Conservation (phyloP, 768 basidiomycete genomes). For the Panus rudis region DNA sequence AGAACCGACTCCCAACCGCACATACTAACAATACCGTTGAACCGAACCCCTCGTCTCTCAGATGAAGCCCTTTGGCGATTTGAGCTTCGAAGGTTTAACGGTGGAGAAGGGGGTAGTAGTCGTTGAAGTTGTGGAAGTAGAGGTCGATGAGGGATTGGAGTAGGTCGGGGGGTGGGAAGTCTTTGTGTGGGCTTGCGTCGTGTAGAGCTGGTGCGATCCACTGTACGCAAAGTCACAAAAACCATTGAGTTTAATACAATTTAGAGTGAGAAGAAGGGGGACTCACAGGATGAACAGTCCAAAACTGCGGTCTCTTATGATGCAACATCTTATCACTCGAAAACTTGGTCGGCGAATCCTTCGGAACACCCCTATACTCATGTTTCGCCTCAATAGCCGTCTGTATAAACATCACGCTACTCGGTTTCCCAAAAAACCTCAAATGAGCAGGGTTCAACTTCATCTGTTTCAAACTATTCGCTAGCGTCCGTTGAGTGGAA, state of each 20-base stretch:
- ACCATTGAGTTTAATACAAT: neutral
- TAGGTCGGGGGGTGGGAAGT: slow-evolving; percentile 2
- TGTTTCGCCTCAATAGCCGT: slow-evolving; percentile 7
- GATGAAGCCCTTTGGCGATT: slow-evolving; percentile 28
- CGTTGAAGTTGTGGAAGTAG: slow-evolving; percentile 33
- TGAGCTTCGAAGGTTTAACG: slow-evolving; percentile 33
- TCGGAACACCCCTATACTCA: slow-evolving; percentile 3
- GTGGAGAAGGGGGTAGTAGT: slow-evolving; percentile 33
- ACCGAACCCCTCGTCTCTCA: slow-evolving; percentile 36
- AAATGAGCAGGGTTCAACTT: slow-evolving; percentile 3
- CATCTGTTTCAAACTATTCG: slow-evolving; percentile 3
- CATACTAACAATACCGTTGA: slow-evolving; percentile 47
- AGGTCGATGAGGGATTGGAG: slow-evolving; percentile 30
- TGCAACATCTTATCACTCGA: neutral
- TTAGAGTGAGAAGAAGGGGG: neutral
- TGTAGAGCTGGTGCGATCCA: slow-evolving; percentile 1
- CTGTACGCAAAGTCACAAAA: neutral
- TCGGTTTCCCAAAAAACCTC: slow-evolving; percentile 12
- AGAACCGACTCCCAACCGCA: slow-evolving; percentile 37
- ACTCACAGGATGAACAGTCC: slow-evolving; percentile 3
- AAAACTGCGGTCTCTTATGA: neutral
- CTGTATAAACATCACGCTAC: slow-evolving; percentile 6
- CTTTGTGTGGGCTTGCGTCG: neutral
- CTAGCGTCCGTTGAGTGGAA: neutral
- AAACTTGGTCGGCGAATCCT: no score